Base-by-base conservation (phyloP, 2,329 filamentous ascomycete genomes). In the Pseudocercospora musae region DNA sequence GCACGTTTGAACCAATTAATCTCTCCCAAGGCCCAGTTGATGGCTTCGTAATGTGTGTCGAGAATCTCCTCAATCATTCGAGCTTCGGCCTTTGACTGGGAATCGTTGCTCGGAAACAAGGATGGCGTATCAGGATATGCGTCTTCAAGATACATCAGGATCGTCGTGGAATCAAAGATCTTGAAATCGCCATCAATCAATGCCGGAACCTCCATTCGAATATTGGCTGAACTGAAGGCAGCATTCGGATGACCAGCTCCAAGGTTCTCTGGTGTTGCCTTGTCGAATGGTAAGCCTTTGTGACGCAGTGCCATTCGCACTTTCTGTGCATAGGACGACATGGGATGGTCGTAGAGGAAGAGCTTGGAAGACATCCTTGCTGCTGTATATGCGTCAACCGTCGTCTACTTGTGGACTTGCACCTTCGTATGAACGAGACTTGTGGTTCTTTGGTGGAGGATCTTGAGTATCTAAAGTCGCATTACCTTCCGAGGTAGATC, bases 251-350 rank as follows among this genome's bases (percentile, higher is more conserved):
- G 18, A 58, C 70, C 65, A 58, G 72, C 70, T 71, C 71, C 76
- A 64, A 78, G 21, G 69, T 74, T 58, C 72, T 72, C 63, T 69
- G 76, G 69, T 60, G 74, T 64, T 68, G 65, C 60, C 70, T 68
- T n/a, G 10, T 62, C 57, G 70, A 78, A 78, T 0, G 72, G 69
- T 21, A 79, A 73, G 56, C 21, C 44, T 66, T 78, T 78, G 44
- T 77, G 69, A 8, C 67, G 65, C 4, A 77, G 69, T 13, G 71
- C 71, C 57, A 78, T 76, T 57, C 75, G 72, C 57, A 76, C 70
- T 71, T 78, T 77, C 61, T 75, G 75, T 18, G 75, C 73, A 58
- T 75, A 77, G n/a, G 72, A 73, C 15, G 75, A 76, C 23, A 67
- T 64, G 15, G 69, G 67, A 49, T 72, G 70, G 60, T 72, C 66